phyloP scores from a whole-genome alignment of 202 grass and related monocot species.

The Schoenoplectus triqueter region DNA sequence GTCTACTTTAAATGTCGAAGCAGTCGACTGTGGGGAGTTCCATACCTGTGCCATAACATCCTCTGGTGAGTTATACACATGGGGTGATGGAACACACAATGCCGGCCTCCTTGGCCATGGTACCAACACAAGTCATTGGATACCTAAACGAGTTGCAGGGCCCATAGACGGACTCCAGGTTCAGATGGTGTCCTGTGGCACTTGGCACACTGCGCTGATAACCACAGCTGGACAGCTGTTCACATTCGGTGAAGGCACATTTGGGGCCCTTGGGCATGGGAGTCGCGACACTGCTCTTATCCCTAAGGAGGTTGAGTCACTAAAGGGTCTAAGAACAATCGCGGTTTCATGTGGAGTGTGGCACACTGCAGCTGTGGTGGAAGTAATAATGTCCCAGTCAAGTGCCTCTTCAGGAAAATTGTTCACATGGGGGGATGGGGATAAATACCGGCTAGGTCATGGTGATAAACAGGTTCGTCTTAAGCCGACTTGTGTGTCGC shows the following conservation, averaged over 20 bases:
- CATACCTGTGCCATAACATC: slow-evolving; percentile 90
- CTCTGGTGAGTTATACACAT: slow-evolving; percentile 90
- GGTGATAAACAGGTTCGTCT: slow-evolving; percentile 77
- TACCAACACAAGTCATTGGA: slow-evolving; percentile 88
- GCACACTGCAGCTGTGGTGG: slow-evolving; percentile 94
- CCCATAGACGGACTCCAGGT: slow-evolving; percentile 88
- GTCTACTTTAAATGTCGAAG: slow-evolving; percentile 69
- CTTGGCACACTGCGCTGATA: slow-evolving; percentile 94
- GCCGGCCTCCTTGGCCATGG: slow-evolving; percentile 96
- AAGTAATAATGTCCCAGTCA: slow-evolving; percentile 86
- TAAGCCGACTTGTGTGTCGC: slow-evolving; percentile 89
- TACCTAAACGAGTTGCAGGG: slow-evolving; percentile 91
- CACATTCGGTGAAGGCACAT: slow-evolving; percentile 98
- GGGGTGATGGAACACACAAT: slow-evolving; percentile 95
- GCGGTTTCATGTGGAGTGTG: slow-evolving; percentile 96
- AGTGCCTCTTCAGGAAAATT: slow-evolving; percentile 92
- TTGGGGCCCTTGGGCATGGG: slow-evolving; percentile 88
- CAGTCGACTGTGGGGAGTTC: slow-evolving; percentile 89
- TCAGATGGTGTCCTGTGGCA: slow-evolving; percentile 82
- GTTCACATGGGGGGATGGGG: slow-evolving; percentile 98
- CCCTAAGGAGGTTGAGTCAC: slow-evolving; percentile 89
- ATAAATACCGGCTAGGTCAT: slow-evolving; percentile 94
- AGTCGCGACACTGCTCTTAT: slow-evolving; percentile 66
- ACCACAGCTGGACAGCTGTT: slow-evolving; percentile 74
- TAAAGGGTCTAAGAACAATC: slow-evolving; percentile 82